phyloP scores from a whole-genome alignment of 371 early-diverging fungal genomes.

The Circinella umbellata region DNA sequence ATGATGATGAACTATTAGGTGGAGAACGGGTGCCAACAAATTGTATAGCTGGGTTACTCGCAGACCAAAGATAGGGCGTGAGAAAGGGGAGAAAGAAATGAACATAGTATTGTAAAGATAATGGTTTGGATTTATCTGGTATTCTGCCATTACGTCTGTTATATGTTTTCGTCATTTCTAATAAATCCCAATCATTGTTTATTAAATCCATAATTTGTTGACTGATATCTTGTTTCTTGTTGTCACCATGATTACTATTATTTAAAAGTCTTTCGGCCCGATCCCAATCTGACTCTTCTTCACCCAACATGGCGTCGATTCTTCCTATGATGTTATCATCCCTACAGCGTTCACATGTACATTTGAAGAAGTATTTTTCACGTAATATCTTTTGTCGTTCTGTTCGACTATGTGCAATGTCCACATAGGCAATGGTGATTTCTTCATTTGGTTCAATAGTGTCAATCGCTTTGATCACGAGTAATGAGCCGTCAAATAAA shows the following conservation, averaged over 20 bases:
- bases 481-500: slow-evolving; percentile 57
- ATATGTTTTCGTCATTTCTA: slow-evolving; percentile 29
- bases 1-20: not conserved
- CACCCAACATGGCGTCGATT: slow-evolving; percentile 43
- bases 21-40: not conserved
- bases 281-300: slow-evolving; percentile 44
- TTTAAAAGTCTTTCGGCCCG: slow-evolving; percentile 31
- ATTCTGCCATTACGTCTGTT: slow-evolving; percentile 32
- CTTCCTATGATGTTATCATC: slow-evolving; percentile 31
- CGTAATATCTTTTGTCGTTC: slow-evolving; percentile 59
- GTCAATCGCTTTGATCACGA: slow-evolving; percentile 66
- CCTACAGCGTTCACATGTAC: slow-evolving; percentile 73
- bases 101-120: slow-evolving; percentile 30
- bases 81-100: slow-evolving; percentile 36
- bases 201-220: slow-evolving; percentile 23
- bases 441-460: slow-evolving; percentile 72
- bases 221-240: too few relatives aligned
- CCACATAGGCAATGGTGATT: slow-evolving; percentile 80
- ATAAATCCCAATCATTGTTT: slow-evolving; percentile 39
- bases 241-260: not conserved
- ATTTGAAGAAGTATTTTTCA: slow-evolving; percentile 79
- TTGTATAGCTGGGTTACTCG: slow-evolving; percentile 23
- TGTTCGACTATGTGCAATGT: slow-evolving; percentile 63
- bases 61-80: slow-evolving; percentile 39
- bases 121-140: slow-evolving; percentile 27